Percentiles rank a stretch among this genome's conserved stretches.
These are phyloP conservation scores for Lotmaria passim DNA, from an alignment of 208 protist species.

Conservation along the genomic window DNA sequence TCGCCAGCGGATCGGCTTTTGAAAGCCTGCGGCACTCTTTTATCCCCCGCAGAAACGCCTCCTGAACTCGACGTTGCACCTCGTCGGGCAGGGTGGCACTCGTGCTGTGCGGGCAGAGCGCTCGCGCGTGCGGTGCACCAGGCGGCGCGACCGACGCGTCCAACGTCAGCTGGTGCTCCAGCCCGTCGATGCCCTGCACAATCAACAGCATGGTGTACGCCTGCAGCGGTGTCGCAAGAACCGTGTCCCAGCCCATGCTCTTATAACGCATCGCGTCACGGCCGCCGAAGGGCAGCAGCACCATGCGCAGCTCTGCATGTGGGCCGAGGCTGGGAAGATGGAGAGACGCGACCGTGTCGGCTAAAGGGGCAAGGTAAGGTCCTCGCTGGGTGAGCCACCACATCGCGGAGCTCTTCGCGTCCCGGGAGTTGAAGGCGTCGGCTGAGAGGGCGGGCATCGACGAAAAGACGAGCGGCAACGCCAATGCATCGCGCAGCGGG, in stretches of 20 bases:
- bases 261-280: conserved; percentile 53
- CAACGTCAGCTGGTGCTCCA: conserved; percentile 27
- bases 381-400: conserved; percentile 61
- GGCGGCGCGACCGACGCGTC: background rate
- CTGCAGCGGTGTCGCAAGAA: conserved; percentile 59
- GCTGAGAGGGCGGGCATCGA: conserved; percentile 45
- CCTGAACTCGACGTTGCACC: conserved; percentile 32
- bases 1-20: conserved; percentile 41
- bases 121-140: conserved; percentile 1
- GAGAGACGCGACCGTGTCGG: conserved; percentile 55
- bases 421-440: conserved; percentile 52
- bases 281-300: conserved; percentile 73
- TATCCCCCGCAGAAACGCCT: conserved; percentile 60
- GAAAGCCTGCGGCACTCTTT: conserved; percentile 55
- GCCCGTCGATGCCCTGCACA: conserved; percentile 42
- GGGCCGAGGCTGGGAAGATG: conserved; percentile 44
- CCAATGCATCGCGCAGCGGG: conserved; percentile 59
- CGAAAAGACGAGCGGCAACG: conserved; percentile 61
- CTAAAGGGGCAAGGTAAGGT: conserved; percentile 53
- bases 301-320: conserved; percentile 50
- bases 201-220: conserved; percentile 70
- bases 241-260: conserved; percentile 66
- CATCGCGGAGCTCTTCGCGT: conserved; percentile 28
- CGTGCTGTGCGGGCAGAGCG: background rate
- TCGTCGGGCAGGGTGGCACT: conserved; percentile 5